A percentile compares a stretch with the other conserved stretches of the same genome.
Conservation (phyloP, 73 alveolate genomes). For the Tetrahymena malaccensis region DNA sequence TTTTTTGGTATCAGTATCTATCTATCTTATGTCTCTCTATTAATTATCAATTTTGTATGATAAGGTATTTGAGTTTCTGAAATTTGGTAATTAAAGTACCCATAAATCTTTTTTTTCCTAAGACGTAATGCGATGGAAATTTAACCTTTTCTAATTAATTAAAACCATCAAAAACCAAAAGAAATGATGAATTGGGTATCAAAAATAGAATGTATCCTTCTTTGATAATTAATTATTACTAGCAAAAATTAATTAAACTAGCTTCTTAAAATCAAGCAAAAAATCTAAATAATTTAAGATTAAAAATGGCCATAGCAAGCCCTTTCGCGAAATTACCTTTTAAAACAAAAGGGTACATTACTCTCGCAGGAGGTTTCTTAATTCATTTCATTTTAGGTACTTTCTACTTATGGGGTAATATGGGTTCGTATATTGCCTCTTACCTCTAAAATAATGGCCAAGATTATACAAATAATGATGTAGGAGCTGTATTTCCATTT, state of each 20-base stretch:
- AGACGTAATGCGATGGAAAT: not conserved
- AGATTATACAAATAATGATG: not conserved
- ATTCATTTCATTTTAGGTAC: constrained; percentile 38
- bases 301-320: not conserved
- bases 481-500: not conserved
- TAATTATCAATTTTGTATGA: not conserved
- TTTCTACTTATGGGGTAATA: constrained; percentile 58
- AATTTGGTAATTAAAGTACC: not conserved
- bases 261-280: not conserved
- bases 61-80: not conserved
- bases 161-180: not conserved
- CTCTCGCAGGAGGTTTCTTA: constrained; percentile 12
- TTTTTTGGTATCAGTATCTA: not conserved
- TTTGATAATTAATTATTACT: not conserved
- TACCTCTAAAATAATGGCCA: not conserved
- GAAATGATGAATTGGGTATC: not conserved
- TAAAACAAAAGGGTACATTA: not conserved
- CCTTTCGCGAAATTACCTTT: not conserved
- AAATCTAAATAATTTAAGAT: not conserved
- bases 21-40: not conserved
- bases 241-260: not conserved
- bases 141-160: not conserved
- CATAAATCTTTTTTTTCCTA: not conserved
- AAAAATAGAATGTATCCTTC: not conserved
- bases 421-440: constrained; percentile 17